Percentiles rank a stretch among this genome's conserved stretches.
phyloP scores from a whole-genome alignment of 2,329 filamentous ascomycete species.

The Clonostachys solani region DNA sequence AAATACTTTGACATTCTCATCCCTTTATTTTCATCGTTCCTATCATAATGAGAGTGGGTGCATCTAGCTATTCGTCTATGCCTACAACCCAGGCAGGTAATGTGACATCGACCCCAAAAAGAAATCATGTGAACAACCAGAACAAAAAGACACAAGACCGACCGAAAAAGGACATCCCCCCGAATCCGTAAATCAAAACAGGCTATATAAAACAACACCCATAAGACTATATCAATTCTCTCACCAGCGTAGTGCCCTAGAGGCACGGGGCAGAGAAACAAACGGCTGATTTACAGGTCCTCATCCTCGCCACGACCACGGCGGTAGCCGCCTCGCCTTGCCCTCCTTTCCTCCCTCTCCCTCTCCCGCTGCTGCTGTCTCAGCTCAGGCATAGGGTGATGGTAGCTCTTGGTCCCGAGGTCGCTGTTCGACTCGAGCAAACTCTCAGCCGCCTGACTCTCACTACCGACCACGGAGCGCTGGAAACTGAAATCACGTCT shows the following conservation, averaged over 20 bases:
- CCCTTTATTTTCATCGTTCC: too few species aligned
- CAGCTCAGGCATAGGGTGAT: slow-evolving; percentile 50
- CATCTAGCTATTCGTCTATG: neutral
- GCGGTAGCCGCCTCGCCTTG: slow-evolving; percentile 25
- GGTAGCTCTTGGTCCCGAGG: slow-evolving; percentile 53
- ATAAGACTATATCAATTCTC: neutral
- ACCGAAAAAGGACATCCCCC: neutral
- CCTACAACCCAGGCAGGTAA: neutral
- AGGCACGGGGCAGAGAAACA: neutral
- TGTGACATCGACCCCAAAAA: too few species aligned
- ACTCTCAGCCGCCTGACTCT: slow-evolving; percentile 27
- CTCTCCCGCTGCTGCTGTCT: slow-evolving; percentile 24
- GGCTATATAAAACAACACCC: neutral
- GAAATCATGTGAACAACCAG: neutral
- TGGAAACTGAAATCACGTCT: slow-evolving; percentile 52
- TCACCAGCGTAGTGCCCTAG: neutral
- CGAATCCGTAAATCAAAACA: neutral
- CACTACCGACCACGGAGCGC: slow-evolving; percentile 29
- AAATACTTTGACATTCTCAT: too few species aligned
- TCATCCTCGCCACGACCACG: slow-evolving; percentile 22
- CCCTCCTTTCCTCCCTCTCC: slow-evolving; percentile 24
- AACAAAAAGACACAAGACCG: neutral
- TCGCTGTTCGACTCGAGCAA: slow-evolving; percentile 25
- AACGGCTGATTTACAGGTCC: slow-evolving; percentile 6
- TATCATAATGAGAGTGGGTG: neutral